A percentile compares a stretch with the other conserved stretches of the same genome.
Evolutionary conservation across 2,329 filamentous ascomycete genomes (phyloP).

Genomic region (Colletotrichum horii): DNA sequence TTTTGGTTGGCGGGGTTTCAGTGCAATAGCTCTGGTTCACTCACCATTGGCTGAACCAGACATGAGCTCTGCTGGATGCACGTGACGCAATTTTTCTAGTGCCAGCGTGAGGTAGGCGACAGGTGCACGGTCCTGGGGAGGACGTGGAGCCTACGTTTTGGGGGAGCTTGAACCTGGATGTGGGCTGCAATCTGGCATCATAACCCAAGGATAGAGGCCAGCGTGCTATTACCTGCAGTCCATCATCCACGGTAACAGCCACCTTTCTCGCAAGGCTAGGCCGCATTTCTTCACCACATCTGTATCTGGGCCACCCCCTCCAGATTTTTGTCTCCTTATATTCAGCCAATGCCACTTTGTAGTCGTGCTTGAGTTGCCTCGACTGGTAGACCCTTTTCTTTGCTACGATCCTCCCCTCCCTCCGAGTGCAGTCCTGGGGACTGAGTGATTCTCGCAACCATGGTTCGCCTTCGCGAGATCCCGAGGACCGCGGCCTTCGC

Average conservation of each 20-base stretch:
- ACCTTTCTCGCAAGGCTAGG: constrained; percentile 17
- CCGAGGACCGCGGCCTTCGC: constrained; percentile 96
- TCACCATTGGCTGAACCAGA: constrained; percentile 5
- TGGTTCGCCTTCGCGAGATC: constrained; percentile 97
- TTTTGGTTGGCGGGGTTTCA: constrained; percentile 13
- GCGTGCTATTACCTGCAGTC: neutral
- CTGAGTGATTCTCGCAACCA: constrained; percentile 49
- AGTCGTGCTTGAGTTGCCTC: neutral
- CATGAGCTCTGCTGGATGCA: neutral
- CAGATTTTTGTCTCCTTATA: neutral
- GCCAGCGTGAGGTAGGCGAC: neutral
- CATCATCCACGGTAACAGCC: constrained; percentile 10
- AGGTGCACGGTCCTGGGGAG: constrained; percentile 15
- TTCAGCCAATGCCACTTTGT: constrained; percentile 17
- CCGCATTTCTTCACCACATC: constrained; percentile 3
- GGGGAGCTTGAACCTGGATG: constrained; percentile 15
- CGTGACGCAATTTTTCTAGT: constrained; percentile 8
- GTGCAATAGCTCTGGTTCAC: neutral
- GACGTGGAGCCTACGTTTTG: neutral
- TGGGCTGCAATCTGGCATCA: constrained; percentile 27
- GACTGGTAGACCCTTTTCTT: neutral
- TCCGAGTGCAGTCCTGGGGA: constrained; percentile 21
- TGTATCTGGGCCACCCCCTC: constrained; percentile 4
- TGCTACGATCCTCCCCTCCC: neutral
- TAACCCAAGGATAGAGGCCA: constrained; percentile 18